Evolutionary conservation across 306 rosid species (phyloP).

Genomic region (Fragaria nilgerrensis): DNA sequence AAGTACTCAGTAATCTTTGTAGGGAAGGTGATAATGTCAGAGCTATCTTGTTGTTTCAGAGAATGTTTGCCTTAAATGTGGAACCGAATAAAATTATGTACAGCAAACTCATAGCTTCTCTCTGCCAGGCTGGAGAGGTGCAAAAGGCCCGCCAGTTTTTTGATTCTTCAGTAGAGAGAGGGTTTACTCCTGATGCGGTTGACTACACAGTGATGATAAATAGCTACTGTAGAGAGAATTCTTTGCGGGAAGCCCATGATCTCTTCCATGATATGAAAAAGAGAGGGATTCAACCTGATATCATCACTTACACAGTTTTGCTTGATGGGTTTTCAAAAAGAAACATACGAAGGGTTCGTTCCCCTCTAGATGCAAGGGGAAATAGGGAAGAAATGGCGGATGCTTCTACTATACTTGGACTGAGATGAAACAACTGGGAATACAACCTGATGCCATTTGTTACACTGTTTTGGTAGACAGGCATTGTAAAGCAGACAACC

Average conservation of each 20-base stretch:
- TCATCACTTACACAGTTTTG: constrained; percentile 67
- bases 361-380: constrained; percentile 9
- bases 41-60: constrained; percentile 42
- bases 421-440: constrained; percentile 58
- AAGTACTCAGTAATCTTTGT: constrained; percentile 56
- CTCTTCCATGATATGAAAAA: constrained; percentile 67
- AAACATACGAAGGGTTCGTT: constrained; percentile 22
- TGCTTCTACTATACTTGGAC: constrained; percentile 39
- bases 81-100: constrained; percentile 49
- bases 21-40: constrained; percentile 28
- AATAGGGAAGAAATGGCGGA: constrained; percentile 12
- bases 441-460: constrained; percentile 57
- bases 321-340: constrained; percentile 53
- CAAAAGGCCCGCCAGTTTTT: constrained; percentile 44
- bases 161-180: constrained; percentile 39
- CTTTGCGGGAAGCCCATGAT: constrained; percentile 50
- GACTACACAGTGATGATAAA: constrained; percentile 73
- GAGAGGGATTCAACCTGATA: constrained; percentile 69
- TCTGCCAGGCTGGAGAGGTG: constrained; percentile 55
- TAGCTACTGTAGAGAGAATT: constrained; percentile 56
- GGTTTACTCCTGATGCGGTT: constrained; percentile 56
- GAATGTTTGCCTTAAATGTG: constrained; percentile 43
- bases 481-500: constrained; percentile 44
- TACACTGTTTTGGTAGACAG: constrained; percentile 75
- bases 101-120: constrained; percentile 54